Evolutionary conservation across 371 early-diverging fungal genomes (phyloP).

Genomic region (Blyttiomyces sp.): DNA sequence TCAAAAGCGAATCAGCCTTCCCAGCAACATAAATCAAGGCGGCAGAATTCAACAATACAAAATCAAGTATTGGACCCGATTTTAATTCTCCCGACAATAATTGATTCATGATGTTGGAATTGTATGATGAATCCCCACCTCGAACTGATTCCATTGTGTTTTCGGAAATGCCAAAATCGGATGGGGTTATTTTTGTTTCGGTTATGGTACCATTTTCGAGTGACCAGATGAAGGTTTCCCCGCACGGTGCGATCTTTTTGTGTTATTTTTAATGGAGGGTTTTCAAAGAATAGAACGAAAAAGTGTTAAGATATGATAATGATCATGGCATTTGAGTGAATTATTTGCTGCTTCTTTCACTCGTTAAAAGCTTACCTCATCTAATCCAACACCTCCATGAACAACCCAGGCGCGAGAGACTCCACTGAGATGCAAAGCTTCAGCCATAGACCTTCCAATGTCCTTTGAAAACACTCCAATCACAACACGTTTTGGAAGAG

Average conservation of each 20-base stretch:
- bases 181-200: conserved; percentile 67
- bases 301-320: too few relatives aligned
- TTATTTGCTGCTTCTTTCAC: too few relatives aligned
- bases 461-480: conserved; percentile 83
- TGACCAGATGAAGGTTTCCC: conserved; percentile 76
- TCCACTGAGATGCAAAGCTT: conserved; percentile 75
- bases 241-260: conserved; percentile 69
- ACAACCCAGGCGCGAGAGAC: conserved; percentile 81
- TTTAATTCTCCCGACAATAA: conserved; percentile 16
- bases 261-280: too few relatives aligned
- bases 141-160: conserved; percentile 72
- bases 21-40: conserved; percentile 84
- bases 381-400: conserved; percentile 73
- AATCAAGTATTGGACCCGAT: conserved; percentile 76
- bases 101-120: conserved; percentile 5
- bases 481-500: conserved; percentile 73
- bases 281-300: too few relatives aligned
- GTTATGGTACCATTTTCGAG: conserved; percentile 59
- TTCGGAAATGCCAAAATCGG: conserved; percentile 79
- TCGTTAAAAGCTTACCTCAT: conserved; percentile 66
- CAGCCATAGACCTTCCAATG: conserved; percentile 80
- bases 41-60: conserved; percentile 86
- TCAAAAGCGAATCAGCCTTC: conserved; percentile 64
- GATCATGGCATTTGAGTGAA: too few relatives aligned
- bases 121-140: conserved; percentile 60